A percentile compares a stretch with the other conserved stretches of the same genome.
Evolutionary conservation across 352 stramenopile species (phyloP).

Genomic region (Pythium graminicola): DNA sequence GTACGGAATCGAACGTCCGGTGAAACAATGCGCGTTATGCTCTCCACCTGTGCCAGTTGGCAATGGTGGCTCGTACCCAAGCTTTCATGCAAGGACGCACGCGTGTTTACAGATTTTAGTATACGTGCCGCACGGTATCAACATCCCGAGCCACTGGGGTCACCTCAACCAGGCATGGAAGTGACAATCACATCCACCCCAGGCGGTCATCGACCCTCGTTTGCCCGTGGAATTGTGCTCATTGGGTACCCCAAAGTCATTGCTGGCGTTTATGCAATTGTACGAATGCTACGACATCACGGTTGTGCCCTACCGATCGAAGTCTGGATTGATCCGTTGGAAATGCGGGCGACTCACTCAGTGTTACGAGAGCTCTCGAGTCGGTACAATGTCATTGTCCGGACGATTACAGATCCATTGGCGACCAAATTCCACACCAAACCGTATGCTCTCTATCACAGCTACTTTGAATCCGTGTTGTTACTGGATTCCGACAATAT

Average conservation of each 20-base stretch:
- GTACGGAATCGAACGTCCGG: constrained; percentile 58
- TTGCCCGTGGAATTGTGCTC: constrained; percentile 51
- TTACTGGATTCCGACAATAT: constrained; percentile 84
- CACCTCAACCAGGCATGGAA: background rate
- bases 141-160: constrained; percentile 27
- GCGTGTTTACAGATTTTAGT: constrained; percentile 65
- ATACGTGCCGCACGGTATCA: constrained; percentile 37
- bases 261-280: constrained; percentile 62
- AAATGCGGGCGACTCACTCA: constrained; percentile 56
- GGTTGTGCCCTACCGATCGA: constrained; percentile 45
- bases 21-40: constrained; percentile 51
- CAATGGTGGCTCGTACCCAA: constrained; percentile 40
- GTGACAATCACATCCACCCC: background rate
- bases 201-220: background rate
- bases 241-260: constrained; percentile 65
- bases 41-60: constrained; percentile 67
- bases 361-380: constrained; percentile 46
- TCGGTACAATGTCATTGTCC: constrained; percentile 48
- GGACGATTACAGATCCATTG: constrained; percentile 49
- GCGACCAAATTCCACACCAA: constrained; percentile 74
- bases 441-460: constrained; percentile 72
- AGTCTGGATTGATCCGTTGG: constrained; percentile 43
- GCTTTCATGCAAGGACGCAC: constrained; percentile 55
- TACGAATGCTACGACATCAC: constrained; percentile 42
- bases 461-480: constrained; percentile 64